phyloP scores from a whole-genome alignment of 139 green algal species.

The Asterochloris sp. region DNA sequence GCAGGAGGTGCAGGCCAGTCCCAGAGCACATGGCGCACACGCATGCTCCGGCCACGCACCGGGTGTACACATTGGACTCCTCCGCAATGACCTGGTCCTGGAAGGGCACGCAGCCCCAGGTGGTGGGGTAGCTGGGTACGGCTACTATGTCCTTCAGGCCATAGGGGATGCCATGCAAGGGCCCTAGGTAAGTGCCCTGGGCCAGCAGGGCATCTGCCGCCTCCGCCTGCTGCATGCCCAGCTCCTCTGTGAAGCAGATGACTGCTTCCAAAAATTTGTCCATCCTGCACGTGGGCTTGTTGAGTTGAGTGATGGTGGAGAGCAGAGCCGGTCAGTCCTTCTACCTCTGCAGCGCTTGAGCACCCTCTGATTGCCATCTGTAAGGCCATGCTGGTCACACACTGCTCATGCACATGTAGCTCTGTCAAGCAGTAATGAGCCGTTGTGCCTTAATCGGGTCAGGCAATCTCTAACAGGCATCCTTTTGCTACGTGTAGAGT shows the following conservation, averaged over 20 bases:
- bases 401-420: too few species aligned
- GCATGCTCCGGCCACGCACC: neutral
- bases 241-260: constrained; percentile 26
- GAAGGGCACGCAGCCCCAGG: constrained; percentile 19
- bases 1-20: neutral
- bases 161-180: constrained; percentile 34
- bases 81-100: constrained; percentile 11
- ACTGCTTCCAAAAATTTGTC: constrained; percentile 25
- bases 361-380: neutral
- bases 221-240: constrained; percentile 21
- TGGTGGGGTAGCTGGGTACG: constrained; percentile 22
- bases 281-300: constrained; percentile 9
- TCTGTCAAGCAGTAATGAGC: neutral
- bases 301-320: neutral
- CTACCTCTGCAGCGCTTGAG: too few species aligned
- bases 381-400: neutral
- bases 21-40: too few species aligned
- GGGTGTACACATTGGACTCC: constrained; percentile 23
- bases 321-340: neutral
- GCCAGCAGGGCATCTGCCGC: constrained; percentile 24
- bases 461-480: neutral
- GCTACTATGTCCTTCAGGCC: constrained; percentile 33
- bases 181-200: constrained; percentile 19
- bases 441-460: neutral
- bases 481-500: neutral